Evolutionary conservation across 805 yeast species (phyloP), one percentile per base, ranked within the genome.

Genomic region (Starmerella etchellsii): DNA sequence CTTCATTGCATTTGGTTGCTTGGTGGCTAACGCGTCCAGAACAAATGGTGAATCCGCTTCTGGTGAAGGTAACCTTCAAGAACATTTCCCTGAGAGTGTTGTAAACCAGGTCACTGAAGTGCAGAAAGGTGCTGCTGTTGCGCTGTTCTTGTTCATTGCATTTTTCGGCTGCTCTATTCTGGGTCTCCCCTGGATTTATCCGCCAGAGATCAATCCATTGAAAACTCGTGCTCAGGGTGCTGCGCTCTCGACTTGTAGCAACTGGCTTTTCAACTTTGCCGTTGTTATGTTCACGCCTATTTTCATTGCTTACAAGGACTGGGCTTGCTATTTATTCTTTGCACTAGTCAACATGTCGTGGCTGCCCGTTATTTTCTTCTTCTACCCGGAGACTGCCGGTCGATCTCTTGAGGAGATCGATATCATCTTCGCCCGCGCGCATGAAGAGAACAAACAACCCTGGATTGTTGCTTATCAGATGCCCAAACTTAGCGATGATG

Each of bases 381-480:
- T 69, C 60, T 80, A 76, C 59, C 88, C 87, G 31, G 88, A 80
- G 64, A 78, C 85, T 32, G 75, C 80, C 24, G 83, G 84, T 36
- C 70, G 83, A 57, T 68, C 80, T 29, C 68, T 80, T 59, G 87
- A 79, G 59, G 83, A 78, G 54, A 71, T 79, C 57, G 87, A 79
- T 56, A 76, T 76, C 54, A 75, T 79, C 42, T 57, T 57, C 39
- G 81, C 81, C 54, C 73, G 71, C 61, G 71, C 80, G 6, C 55
- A 68, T 49, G 67, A 61, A 34, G 85, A 79, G 46, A 67, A 68
- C 36, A 68, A 68, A 49, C 70, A 67, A 47, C 73, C 78, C 27
- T 78, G 68, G 70, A 66, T 73, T 57, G 78, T 79, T 36, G 85
- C 85, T 37, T 65, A 68, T 29, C 62, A 68, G 41, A 53, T 78